Base-by-base conservation (phyloP, 257 asterid species). In the Gentiana dahurica region DNA sequence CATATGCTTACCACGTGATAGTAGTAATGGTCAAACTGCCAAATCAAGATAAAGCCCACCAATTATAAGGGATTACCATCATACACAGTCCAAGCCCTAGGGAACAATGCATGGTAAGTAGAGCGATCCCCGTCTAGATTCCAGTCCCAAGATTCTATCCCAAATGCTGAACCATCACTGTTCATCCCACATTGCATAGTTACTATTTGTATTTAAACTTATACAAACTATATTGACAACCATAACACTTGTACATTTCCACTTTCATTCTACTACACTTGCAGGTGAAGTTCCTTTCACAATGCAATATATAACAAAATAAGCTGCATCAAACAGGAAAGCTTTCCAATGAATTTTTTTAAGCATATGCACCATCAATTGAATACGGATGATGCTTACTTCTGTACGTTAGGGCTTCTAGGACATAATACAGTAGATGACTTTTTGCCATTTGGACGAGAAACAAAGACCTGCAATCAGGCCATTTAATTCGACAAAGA, bases 121-220 rank as follows among this genome's bases (percentile, higher is more conserved):
- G 85, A 92, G 35, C 70, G 70, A 58, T 68, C 60, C 48, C 98
- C 98, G 48, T 67, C 70, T 59, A 92, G 78, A 46, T 71, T 79
- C 98, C 98, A 92, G 81, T 88, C 98, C 98, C 98, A 92, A 61
- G 95, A 87, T 76, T 82, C 88, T 68, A 88, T 81, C 65, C 98
- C 98, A 62, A 81, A 66, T 67, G 78, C 85, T 61, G 90, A 74
- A 57, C 63, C 67, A 62, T 81, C 90, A 62, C 98, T 85, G 94
- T 70, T 66, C 57, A 62, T 1, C 68, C 66, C 78, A 77, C 56
- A 66, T 60, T 47, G 47, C 55, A 57, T 54, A 37, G 68, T 61
- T 73, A 44, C 75, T 58, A 54, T 53, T 57, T 49, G 49, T 24
- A 54, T 54, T 60, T 50, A 24, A 12, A 36, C 53, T 57, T 52